Evolutionary conservation across 1,284 basidiomycete species (phyloP), one percentile per base, ranked within the genome.

Genomic region (Fomitopsis palustris): DNA sequence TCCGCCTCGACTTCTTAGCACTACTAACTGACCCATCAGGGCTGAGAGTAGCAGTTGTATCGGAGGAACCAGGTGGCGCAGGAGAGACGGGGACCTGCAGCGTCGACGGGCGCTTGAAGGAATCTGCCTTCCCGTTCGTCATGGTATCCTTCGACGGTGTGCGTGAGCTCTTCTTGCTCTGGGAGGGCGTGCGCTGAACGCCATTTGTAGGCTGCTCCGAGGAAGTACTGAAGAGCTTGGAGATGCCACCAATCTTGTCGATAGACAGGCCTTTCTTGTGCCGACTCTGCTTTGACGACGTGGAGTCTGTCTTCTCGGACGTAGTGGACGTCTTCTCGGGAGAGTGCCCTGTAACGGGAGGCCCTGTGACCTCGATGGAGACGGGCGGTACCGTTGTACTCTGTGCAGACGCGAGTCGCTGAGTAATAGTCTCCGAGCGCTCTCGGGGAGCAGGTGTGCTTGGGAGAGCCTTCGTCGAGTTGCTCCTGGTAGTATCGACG

Each of bases 171-270:
- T 55, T 57, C 55, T 57, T 57, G 35, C 71, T 71, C 63, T 80
- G 75, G 9, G 78, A 80, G 2, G 77, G 72, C n/a, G 73, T 68
- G 53, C 80, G 77, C 25, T 78, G 74, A 12, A 74, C 57, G 17
- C 61, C 52, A 25, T 66, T 67, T 60, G 66, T 68, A 5, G 68
- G 56, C 60, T 65, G 69, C 49, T 64, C 59, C 37, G 62, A 35
- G 51, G 60, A 62, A 27, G 68, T 64, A 37, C 80, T 77, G 56
- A 90, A 82, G 52, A 91, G 77, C 70, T 85, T 85, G 54, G 84
- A 81, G 12, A 91, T 77, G n/a, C 84, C n/a, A n/a, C n/a, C 85
- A 67, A 90, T 87, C 69, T 88, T 88, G 77, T 90, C 89, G 62
- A 89, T 78, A 0, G 88, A 90, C 61, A 88, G 70, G 10, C 86